Evolutionary conservation across 176 grass and related monocot genomes (phyloP).

Genomic region (Musa troglodytarum): DNA sequence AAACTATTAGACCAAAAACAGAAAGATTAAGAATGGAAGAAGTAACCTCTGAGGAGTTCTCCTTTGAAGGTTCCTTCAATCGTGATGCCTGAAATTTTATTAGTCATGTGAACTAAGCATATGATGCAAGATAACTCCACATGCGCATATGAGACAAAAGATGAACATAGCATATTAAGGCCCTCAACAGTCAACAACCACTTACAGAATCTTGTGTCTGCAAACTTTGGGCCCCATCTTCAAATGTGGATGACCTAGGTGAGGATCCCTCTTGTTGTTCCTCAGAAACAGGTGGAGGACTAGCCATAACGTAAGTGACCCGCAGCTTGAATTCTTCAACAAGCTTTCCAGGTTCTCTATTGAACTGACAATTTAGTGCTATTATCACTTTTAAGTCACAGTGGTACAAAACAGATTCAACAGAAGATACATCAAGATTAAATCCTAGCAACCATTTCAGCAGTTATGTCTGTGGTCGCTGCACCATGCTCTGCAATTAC

Average conservation of each 20-base stretch:
- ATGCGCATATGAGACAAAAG: not conserved
- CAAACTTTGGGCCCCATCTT: slow-evolving; percentile 41
- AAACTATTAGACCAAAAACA: not conserved
- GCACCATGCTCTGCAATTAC: slow-evolving; percentile 54
- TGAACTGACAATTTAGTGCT: slow-evolving; percentile 45
- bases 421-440: not conserved
- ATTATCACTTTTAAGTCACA: not conserved
- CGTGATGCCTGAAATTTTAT: slow-evolving; percentile 5
- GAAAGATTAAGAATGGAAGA: not conserved
- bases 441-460: slow-evolving; percentile 45
- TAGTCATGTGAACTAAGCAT: not conserved
- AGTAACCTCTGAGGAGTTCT: slow-evolving; percentile 1
- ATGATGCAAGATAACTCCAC: not conserved
- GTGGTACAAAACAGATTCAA: slow-evolving; percentile 3
- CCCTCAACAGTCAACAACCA: not conserved
- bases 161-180: not conserved
- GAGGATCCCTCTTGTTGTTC: slow-evolving; percentile 84
- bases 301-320: slow-evolving; percentile 60
- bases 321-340: slow-evolving; percentile 90
- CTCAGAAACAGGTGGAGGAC: slow-evolving; percentile 42
- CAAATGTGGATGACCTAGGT: slow-evolving; percentile 41
- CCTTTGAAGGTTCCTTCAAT: not conserved
- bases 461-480: slow-evolving; percentile 53
- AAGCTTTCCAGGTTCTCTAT: slow-evolving; percentile 68
- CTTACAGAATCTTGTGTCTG: slow-evolving; percentile 64